Base-by-base conservation (phyloP, 1,139 yeast species). In the Kurtzmaniella natalensis region DNA sequence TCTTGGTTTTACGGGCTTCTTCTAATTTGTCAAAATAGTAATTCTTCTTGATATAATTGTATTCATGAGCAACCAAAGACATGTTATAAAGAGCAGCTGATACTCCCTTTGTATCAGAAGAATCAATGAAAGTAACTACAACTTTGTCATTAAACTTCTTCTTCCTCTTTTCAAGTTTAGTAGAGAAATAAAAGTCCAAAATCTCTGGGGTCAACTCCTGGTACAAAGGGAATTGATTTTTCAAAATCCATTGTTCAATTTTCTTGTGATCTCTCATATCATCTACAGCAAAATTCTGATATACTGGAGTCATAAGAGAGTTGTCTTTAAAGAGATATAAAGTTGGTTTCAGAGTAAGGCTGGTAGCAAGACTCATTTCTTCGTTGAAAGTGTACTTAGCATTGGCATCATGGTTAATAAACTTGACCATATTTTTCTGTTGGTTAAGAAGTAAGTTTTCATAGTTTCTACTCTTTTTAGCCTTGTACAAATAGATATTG, bases 321-420 rank as follows among this genome's bases (percentile, higher is more conserved):
- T 74, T 70, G 36, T 81, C 81, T 45, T 75, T 78, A 48, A 80
- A 71, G 16, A 80, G 61, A 25, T 77, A 55, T 16, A 82, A 46
- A 11, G 84, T 76, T 2, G 92, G 94, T 32, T 64, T 63, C 6
- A 80, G 62, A 0, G 87, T 68, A 26, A 77, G 51, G 1, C 81
- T 64, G 15, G 76, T 71, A 15, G 82, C 64, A 17, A 67, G 53
- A 39, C 64, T 67, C 59, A 72, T 51, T 16, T 69, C 69, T 37
- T 66, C 64, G 46, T 74, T 63, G 40, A 63, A 68, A 30, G 45
- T 48, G 25, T 56, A 53, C 14, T 16, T 23, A 15, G 47, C 44
- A 2, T 58, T 48, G 25, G 51, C 59, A 4, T 23, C 13, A 8
- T 23, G 9, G 35, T 70, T 67, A 25, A 78, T 57, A 34, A 51